Evolutionary conservation across 345 rosid species (phyloP).

Genomic region (Heritiera fomes): DNA sequence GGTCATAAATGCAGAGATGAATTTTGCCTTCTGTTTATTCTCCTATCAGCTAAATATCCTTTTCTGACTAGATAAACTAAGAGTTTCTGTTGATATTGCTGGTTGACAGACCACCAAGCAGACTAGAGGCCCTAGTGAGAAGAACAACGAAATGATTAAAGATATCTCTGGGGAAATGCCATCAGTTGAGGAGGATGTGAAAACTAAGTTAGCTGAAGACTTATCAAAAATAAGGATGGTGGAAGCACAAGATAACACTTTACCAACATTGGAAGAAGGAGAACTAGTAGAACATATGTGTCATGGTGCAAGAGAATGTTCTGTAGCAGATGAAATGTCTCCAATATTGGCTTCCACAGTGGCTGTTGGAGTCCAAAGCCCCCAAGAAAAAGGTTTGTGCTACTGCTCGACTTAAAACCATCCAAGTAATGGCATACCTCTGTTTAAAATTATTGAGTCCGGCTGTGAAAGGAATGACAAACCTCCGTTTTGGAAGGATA

Average conservation of each 20-base stretch:
- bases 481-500: conserved; percentile 8
- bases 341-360: conserved; percentile 19
- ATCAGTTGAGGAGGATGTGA: conserved; percentile 50
- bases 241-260: conserved; percentile 40
- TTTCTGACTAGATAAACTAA: conserved; percentile 7
- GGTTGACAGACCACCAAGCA: conserved; percentile 50
- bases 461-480: not conserved
- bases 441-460: not conserved
- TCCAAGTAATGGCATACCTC: not conserved
- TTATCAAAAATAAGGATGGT: conserved; percentile 72
- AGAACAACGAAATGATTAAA: conserved; percentile 33
- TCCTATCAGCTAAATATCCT: conserved; percentile 14
- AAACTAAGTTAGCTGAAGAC: conserved; percentile 65
- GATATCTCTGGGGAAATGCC: conserved; percentile 37
- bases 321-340: conserved; percentile 23
- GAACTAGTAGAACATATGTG: conserved; percentile 24
- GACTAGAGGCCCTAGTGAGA: conserved; percentile 38
- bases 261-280: conserved; percentile 35
- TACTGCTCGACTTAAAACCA: not conserved
- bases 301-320: conserved; percentile 26
- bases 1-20: not conserved
- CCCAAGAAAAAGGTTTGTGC: conserved; percentile 36
- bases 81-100: conserved; percentile 20
- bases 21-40: conserved; percentile 2
- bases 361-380: conserved; percentile 19